Conservation (phyloP, 257 asterid genomes). For the Solanum peruvianum region DNA sequence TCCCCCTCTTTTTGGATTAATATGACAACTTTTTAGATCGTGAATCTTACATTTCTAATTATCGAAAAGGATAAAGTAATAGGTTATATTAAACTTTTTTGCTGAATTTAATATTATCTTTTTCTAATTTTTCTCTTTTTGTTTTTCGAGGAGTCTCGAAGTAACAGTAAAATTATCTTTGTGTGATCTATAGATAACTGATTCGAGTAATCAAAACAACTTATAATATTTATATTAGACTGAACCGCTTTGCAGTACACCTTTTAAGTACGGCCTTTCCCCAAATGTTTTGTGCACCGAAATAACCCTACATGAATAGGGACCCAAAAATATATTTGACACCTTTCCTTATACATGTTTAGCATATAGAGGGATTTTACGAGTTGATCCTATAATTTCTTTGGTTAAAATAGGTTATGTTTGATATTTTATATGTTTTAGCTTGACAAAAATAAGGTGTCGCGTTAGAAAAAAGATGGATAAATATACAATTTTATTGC, state of each 20-base stretch:
- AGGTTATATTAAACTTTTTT: not conserved
- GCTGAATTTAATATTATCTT: not conserved
- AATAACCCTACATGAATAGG: not conserved
- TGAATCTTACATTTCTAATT: not conserved
- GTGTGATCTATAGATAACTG: not conserved
- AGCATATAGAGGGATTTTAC: not conserved
- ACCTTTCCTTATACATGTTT: not conserved
- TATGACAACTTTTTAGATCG: not conserved
- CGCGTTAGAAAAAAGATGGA: not conserved
- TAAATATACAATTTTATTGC: not conserved
- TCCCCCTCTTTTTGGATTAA: not conserved
- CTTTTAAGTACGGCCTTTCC: fast-evolving
- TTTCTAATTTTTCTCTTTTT: not conserved
- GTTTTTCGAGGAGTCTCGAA: not conserved
- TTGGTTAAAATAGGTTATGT: not conserved
- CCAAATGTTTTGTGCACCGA: too few species aligned
- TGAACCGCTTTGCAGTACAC: fast-evolving
- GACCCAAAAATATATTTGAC: not conserved
- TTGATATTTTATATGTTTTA: not conserved
- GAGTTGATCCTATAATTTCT: not conserved
- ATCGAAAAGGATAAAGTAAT: not conserved
- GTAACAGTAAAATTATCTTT: not conserved
- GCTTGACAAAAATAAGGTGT: not conserved
- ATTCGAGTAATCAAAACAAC: not conserved
- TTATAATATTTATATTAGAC: not conserved